Percentiles rank a stretch among this genome's conserved stretches.
Evolutionary conservation across 2,329 filamentous ascomycete genomes (phyloP).

Genomic region (Cordyceps cicadae): DNA sequence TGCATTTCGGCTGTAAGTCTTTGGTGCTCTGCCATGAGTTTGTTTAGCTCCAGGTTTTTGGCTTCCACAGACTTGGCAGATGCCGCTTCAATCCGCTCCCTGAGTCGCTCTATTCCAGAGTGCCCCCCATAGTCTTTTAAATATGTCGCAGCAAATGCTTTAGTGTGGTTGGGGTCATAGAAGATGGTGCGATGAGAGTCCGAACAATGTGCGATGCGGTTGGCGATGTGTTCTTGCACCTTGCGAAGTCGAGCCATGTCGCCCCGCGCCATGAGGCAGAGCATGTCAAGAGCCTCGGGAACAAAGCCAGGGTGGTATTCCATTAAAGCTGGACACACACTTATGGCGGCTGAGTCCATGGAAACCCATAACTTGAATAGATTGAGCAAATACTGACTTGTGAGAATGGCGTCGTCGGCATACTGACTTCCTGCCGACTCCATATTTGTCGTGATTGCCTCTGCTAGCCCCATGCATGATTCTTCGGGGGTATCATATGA

Average conservation of each 20-base stretch:
- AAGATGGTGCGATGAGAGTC: neutral
- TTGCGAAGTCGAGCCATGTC: constrained; percentile 43
- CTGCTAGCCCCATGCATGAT: neutral
- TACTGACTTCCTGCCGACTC: no score
- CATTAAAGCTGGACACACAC: constrained; percentile 36
- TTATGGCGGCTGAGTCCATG: constrained; percentile 42
- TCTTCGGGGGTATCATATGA: neutral
- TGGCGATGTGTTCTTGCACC: constrained; percentile 15
- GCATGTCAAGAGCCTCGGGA: constrained; percentile 41
- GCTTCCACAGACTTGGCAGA: neutral
- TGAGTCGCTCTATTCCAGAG: no score
- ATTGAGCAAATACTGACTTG: constrained; percentile 33
- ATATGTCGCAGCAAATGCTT: no score
- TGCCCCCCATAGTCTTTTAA: no score
- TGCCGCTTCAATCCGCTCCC: no score
- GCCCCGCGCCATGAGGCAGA: constrained; percentile 38
- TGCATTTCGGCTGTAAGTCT: neutral
- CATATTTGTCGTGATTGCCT: neutral
- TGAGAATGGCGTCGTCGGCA: constrained; percentile 22
- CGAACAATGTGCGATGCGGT: neutral
- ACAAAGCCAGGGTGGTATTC: constrained; percentile 45
- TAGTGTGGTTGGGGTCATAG: neutral
- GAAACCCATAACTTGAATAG: constrained; percentile 50
- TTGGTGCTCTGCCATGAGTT: neutral
- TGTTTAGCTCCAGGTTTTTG: neutral